A percentile compares a stretch with the other conserved stretches of the same genome.
Evolutionary conservation across 2,329 filamentous ascomycete genomes (phyloP).

Genomic region (Fusarium succisae): DNA sequence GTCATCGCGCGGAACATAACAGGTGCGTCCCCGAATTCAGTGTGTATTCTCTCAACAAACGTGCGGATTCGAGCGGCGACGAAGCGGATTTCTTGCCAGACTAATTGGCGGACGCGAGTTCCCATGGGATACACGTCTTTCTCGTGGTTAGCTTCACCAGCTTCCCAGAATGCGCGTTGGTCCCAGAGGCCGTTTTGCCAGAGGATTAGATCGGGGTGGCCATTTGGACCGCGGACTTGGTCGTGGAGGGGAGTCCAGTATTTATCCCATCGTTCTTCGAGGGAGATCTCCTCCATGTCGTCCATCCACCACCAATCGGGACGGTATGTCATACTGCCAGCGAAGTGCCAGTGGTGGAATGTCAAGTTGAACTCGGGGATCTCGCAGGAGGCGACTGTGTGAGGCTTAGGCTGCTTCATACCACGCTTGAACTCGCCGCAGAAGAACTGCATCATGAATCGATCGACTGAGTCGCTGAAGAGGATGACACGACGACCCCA

Average conservation of each 20-base stretch:
- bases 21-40: slow-evolving; percentile 16
- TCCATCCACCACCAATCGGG: slow-evolving; percentile 38
- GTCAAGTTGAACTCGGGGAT: slow-evolving; percentile 34
- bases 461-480: slow-evolving; percentile 34
- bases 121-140: slow-evolving; percentile 28
- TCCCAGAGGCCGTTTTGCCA: slow-evolving; percentile 38
- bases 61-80: slow-evolving; percentile 20
- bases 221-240: slow-evolving; percentile 23
- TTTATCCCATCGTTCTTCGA: slow-evolving; percentile 33
- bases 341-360: slow-evolving; percentile 31
- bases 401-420: slow-evolving; percentile 19
- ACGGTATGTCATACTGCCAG: slow-evolving; percentile 23
- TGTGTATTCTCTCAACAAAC: slow-evolving; percentile 16
- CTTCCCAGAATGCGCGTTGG: slow-evolving; percentile 34
- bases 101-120: slow-evolving; percentile 20
- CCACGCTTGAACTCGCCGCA: slow-evolving; percentile 29
- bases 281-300: slow-evolving; percentile 29
- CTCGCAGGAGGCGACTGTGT: slow-evolving; percentile 25
- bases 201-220: slow-evolving; percentile 27
- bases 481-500: slow-evolving; percentile 35
- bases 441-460: slow-evolving; percentile 36
- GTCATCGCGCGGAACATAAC: slow-evolving; percentile 32
- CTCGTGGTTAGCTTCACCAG: slow-evolving; percentile 29
- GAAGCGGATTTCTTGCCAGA: slow-evolving; percentile 34
- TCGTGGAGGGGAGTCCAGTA: slow-evolving; percentile 28